These are phyloP conservation scores for Coemansia sp. DNA, from an alignment of 192 early-diverging fungal genomes.

Conservation along the genomic window DNA sequence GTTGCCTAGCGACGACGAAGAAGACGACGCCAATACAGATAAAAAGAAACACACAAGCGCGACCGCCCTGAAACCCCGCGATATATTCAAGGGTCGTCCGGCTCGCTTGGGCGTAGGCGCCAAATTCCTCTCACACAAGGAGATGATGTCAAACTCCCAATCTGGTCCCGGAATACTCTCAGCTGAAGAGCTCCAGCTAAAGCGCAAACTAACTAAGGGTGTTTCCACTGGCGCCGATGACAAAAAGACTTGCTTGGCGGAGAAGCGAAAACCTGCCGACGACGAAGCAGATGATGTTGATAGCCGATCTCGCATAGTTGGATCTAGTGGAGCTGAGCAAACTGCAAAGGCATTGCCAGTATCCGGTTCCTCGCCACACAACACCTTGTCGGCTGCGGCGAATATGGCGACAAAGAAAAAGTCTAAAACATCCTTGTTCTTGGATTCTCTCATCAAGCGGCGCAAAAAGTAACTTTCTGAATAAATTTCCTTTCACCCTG, in stretches of 20 bases:
- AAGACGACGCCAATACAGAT: slow-evolving; percentile 9
- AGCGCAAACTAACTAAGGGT: slow-evolving; percentile 33
- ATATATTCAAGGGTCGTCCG: slow-evolving; percentile 46
- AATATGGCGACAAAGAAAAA: slow-evolving; percentile 22
- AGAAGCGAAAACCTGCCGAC: not conserved
- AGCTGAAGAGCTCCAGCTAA: slow-evolving; percentile 33
- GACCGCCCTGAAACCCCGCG: slow-evolving; percentile 25
- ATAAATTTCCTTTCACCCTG: not conserved
- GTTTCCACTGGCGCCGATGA: not conserved
- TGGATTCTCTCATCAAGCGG: slow-evolving; percentile 36
- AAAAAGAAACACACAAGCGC: not conserved
- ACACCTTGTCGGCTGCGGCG: not conserved
- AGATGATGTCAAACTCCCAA: slow-evolving; percentile 25
- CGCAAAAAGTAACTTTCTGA: slow-evolving; percentile 8
- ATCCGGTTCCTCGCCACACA: not conserved
- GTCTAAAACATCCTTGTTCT: slow-evolving; percentile 21
- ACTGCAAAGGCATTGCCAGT: not conserved
- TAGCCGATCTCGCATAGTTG: slow-evolving; percentile 14
- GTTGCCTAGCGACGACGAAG: slow-evolving; percentile 21
- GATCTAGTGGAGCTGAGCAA: not conserved
- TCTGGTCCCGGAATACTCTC: slow-evolving; percentile 16
- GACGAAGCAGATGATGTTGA: slow-evolving; percentile 21
- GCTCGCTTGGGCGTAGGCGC: slow-evolving; percentile 47
- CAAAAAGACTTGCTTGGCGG: not conserved
- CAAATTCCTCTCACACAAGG: slow-evolving; percentile 50